Evolutionary conservation across 2,329 filamentous ascomycete species (phyloP).

Genomic region (Rutstroemia sp.): DNA sequence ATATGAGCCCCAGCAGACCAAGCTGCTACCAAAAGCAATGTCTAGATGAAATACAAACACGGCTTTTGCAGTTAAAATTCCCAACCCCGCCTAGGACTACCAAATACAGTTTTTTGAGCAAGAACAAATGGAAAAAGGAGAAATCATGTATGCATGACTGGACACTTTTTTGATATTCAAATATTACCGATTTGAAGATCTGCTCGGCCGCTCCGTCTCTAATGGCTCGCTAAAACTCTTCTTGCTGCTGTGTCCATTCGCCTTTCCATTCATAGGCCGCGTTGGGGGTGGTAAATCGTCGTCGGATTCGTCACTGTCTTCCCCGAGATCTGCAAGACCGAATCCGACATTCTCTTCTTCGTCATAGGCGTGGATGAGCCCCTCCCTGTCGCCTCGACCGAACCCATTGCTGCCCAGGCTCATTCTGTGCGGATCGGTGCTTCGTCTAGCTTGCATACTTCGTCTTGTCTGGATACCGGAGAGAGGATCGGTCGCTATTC

Average conservation of each 20-base stretch:
- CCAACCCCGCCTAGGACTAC: constrained; percentile 2
- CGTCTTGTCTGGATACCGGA: constrained; percentile 83
- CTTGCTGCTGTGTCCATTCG: constrained; percentile 24
- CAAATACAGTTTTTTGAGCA: constrained; percentile 1
- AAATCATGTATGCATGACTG: too few relatives aligned
- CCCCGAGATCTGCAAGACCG: constrained; percentile 70
- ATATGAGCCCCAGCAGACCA: constrained; percentile 8
- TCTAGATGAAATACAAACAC: constrained; percentile 3
- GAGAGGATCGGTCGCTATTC: constrained; percentile 84
- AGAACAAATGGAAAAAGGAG: too few relatives aligned
- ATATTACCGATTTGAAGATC: constrained; percentile 22
- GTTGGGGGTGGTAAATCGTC: constrained; percentile 32
- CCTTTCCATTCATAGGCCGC: constrained; percentile 19
- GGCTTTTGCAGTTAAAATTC: background rate
- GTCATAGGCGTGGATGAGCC: constrained; percentile 83
- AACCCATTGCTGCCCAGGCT: constrained; percentile 56
- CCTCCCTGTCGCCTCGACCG: constrained; percentile 61
- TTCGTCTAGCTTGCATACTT: constrained; percentile 86
- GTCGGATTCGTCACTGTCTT: constrained; percentile 58
- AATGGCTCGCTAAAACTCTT: constrained; percentile 24
- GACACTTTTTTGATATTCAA: background rate
- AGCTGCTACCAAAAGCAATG: constrained; percentile 8
- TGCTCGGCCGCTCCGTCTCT: constrained; percentile 18
- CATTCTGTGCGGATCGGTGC: constrained; percentile 50
- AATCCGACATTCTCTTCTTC: constrained; percentile 70